A percentile compares a stretch with the other conserved stretches of the same genome.
Evolutionary conservation across 139 green algal species (phyloP).

Genomic region (Volvox africanus): DNA sequence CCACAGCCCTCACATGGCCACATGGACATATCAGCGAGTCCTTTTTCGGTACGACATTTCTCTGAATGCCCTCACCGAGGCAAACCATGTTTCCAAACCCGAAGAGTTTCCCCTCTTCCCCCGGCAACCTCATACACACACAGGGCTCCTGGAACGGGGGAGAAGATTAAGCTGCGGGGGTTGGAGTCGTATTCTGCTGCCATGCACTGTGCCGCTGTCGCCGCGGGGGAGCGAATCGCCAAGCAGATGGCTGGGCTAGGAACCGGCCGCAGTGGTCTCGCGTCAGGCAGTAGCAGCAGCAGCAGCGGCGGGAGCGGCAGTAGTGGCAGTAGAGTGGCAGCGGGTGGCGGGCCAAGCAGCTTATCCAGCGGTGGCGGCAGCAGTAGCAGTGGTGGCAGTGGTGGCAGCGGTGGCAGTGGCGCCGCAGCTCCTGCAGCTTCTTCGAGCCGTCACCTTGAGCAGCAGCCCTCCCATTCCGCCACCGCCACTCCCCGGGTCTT

Average conservation of each 20-base stretch:
- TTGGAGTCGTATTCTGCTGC: conserved; percentile 36
- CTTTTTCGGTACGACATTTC: too few relatives aligned
- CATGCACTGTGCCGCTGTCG: conserved; percentile 44
- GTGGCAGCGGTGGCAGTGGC: background rate
- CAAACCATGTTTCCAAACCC: too few relatives aligned
- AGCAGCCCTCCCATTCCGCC: background rate
- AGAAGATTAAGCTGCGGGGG: conserved; percentile 48
- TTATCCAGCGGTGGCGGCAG: background rate
- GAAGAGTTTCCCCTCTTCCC: background rate
- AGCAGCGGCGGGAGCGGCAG: background rate
- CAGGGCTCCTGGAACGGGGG: conserved; percentile 28
- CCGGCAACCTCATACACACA: background rate
- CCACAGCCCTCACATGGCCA: too few relatives aligned
- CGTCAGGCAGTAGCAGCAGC: background rate
- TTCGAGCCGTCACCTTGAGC: background rate
- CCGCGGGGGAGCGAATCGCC: conserved; percentile 38
- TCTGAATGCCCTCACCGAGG: too few relatives aligned
- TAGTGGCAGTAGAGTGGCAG: background rate
- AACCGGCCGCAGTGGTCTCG: background rate
- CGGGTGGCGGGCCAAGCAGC: background rate
- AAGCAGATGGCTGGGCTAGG: conserved; percentile 1
- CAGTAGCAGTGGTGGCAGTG: background rate
- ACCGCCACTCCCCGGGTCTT: background rate
- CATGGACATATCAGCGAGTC: too few relatives aligned
- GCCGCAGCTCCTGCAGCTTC: background rate